Base-by-base conservation (phyloP, 208 protist species). In the Acanthamoeba royreba region DNA sequence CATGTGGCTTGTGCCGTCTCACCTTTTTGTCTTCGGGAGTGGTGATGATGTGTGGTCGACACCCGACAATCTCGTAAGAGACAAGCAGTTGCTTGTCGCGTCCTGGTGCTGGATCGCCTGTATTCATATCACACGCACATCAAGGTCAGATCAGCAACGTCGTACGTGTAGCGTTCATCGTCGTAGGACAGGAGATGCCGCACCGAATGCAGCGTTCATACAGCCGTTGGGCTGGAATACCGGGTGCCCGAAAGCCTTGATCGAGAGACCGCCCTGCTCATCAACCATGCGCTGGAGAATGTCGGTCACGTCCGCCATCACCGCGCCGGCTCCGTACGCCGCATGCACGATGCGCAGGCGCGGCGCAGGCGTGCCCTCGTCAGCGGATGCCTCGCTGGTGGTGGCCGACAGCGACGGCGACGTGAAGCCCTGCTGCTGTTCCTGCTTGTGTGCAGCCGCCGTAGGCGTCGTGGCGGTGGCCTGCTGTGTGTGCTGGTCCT, bases 11-110 rank as follows among this genome's bases (percentile, higher is more conserved):
- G 35, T 15, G 35, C 35, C 22, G 35, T 9, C 31, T 4, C 81
- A 89, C 81, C 81, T 89, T 89, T 47, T 89, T 89, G 81, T 89
- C 81, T 13, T 89, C 81, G 33, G 45, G 49, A 2, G 28, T 28
- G 8, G 69, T 66, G 81, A 89, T 66, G 31, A 89, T 19, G 7
- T 66, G 81, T 11, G 17, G 45, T 4, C 33, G 9, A 28, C 49
- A 55, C 0, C 81, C 81, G 15, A 66, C 33, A 47, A 89, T 66
- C 81, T 89, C 49, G 28, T 89, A 89, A n/a, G 81, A 89, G 52
- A 89, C n/a, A 2, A 55, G 45, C 0, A 89, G 81, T 31, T 89
- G 49, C 47, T 89, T 89, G 46, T 89, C 81, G 15, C 38, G 28
- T 0, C 81, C 81, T 9, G 33, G 28, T 9, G 22, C 11, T 22